Evolutionary conservation across 352 stramenopile species (phyloP), one percentile per base, ranked within the genome.

Genomic region (Phytophthora pini): DNA sequence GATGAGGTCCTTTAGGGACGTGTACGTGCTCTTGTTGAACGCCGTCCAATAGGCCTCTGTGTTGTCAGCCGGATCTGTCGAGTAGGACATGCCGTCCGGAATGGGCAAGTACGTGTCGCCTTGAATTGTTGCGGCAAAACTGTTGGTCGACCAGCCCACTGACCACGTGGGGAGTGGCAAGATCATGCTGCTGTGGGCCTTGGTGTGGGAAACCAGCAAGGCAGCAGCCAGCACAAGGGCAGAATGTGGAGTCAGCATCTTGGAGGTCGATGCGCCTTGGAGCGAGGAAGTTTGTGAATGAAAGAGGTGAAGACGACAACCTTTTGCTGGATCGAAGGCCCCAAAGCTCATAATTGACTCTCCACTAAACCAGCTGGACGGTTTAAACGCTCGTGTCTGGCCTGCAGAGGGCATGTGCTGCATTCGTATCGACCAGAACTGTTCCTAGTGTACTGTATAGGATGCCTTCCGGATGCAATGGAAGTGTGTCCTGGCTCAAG

Each of bases 141-240:
- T 69, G 66, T 67, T 75, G 52, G 61, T 65, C 20, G 61, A 59
- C 65, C 61, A 78, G 27, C 52, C 49, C 15, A 60, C 61, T 20
- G 55, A 59, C 55, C 70, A 75, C 29, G 60, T 74, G 5, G 69
- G 69, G 10, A 53, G 58, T 8, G 69, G 64, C 41, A 76, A 32
- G 31, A 65, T 67, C 68, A 76, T 76, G 53, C 73, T 70, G 61
- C 61, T 62, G 50, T 76, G 70, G 1, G 61, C 70, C 9, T 68
- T 51, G 27, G 36, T 29, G 0, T 39, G 34, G 1, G 32, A 10
- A 34, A 38, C 49, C 34, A 34, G 65, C 17, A 22, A 57, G 24
- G 20, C 31, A 36, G 61, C 70, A 26, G 60, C 4, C n/a, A 52
- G 29, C 9, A 34, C 63, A 31, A 65, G 8, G 2, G 56, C 29